A percentile compares a stretch with the other conserved stretches of the same genome.
These are phyloP conservation scores for Russula ochroleuca DNA, from an alignment of 768 basidiomycete species.

Conservation along the genomic window DNA sequence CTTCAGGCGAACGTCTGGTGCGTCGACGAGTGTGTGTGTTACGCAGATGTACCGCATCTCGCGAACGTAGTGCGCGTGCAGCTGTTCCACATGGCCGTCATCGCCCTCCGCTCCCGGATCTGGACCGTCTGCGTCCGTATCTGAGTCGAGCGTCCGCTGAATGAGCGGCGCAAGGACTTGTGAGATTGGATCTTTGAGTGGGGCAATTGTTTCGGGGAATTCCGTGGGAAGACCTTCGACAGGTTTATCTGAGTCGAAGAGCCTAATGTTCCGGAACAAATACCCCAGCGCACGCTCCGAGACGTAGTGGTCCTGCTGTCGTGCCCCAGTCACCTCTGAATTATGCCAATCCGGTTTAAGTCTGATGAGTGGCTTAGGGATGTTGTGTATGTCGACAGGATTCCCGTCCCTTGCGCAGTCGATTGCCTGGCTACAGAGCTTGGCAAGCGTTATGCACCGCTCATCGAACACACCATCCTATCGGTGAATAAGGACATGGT, in stretches of 20 bases:
- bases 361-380: background rate
- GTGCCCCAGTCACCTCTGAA: background rate
- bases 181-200: slow-evolving; percentile 8
- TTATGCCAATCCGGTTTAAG: slow-evolving; percentile 2
- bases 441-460: too few species aligned
- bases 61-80: background rate
- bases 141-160: background rate
- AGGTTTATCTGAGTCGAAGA: slow-evolving; percentile 41
- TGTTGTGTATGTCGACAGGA: background rate
- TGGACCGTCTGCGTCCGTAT: too few species aligned
- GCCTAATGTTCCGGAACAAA: slow-evolving; percentile 39
- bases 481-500: too few species aligned
- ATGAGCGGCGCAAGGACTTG: slow-evolving; percentile 6
- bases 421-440: too few species aligned
- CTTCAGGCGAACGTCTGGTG: slow-evolving; percentile 48
- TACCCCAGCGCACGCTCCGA: background rate
- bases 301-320: background rate
- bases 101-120: background rate
- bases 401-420: background rate
- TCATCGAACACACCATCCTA: too few species aligned
- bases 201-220: background rate
- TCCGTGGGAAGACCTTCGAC: background rate
- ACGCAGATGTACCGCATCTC: background rate
- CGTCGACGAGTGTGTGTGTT: slow-evolving; percentile 53
- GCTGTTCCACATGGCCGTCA: background rate